Base-by-base conservation (phyloP, 768 basidiomycete genomes). In the Termitomyces sp. region DNA sequence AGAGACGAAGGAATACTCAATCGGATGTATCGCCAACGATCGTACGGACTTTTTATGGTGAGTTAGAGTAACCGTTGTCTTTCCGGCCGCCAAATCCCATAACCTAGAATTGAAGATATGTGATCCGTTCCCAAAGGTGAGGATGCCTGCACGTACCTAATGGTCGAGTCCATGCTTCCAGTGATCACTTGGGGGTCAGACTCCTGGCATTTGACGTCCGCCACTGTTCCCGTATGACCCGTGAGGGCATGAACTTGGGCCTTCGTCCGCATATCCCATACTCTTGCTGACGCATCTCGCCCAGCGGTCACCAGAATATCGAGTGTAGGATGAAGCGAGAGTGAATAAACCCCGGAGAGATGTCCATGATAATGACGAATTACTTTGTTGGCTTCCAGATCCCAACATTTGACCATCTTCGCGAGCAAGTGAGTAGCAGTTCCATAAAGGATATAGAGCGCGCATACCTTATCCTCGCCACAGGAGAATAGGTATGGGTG, bases 371-470 rank as follows among this genome's bases (percentile, higher is more conserved):
- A 98, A 73, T 98, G 95, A 20, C 97, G 85, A 55, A 99, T 99
- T 59, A 98, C 96, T 73, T 98, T 99, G 80, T 99, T 99, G 27
- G 91, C 89, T 72, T 99, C 97, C 50, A 99, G 76, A 67, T 99
- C 97, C 97, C 97, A 98, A 66, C 97, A 98, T 77, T 98, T 98
- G 36, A 99, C 97, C 97, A 98, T 98, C 94, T 97, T 69, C n/a
- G 27, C 52, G 42, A 26, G 32, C 12, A 26, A 42, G 26, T 57
- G 16, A 55, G 54, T 46, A 40, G n/a, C 14, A 37, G 7, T 24
- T 24, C 8, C n/a, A 4, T 7, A 40, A 36, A 34, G 8, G 20
- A 27, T 37, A 32, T 50, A 26, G 53, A 59, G 57, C 20, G 5
- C n/a, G 4, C 55, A 52, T 48, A 91, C 95, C 85, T 99, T 98